These are phyloP conservation scores for Parastagonospora nodorum DNA, from an alignment of 2,329 filamentous ascomycete species.

Conservation along the genomic window DNA sequence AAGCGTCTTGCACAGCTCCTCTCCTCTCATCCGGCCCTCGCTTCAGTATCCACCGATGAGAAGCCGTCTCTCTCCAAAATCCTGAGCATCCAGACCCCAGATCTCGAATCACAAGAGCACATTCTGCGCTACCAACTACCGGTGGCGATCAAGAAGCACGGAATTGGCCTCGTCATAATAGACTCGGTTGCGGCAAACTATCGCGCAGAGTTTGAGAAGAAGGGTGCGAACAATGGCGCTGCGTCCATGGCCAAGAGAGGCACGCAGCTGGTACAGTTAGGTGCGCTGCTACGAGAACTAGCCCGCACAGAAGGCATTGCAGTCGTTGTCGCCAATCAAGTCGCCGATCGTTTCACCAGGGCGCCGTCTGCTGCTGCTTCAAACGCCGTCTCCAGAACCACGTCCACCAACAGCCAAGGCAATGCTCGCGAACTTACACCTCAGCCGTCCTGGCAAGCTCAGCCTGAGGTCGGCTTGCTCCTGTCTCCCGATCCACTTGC, in stretches of 20 bases:
- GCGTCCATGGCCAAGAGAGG: conserved; percentile 73
- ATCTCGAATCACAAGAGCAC: conserved; percentile 94
- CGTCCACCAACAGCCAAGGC: conserved; percentile 36
- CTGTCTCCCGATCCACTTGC: conserved; percentile 63
- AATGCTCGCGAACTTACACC: conserved; percentile 17
- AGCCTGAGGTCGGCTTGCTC: conserved; percentile 29
- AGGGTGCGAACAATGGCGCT: conserved; percentile 44
- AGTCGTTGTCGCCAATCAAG: conserved; percentile 92
- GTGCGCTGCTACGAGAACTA: conserved; percentile 74
- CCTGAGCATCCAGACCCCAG: conserved; percentile 79
- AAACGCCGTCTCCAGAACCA: conserved; percentile 31
- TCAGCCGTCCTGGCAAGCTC: conserved; percentile 14
- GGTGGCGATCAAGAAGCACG: conserved; percentile 75
- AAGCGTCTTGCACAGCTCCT: conserved; percentile 81
- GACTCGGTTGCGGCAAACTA: conserved; percentile 97
- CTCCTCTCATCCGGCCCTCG: conserved; percentile 65
- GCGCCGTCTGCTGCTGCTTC: conserved; percentile 24
- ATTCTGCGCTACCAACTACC: conserved; percentile 93
- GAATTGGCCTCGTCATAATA: conserved; percentile 80
- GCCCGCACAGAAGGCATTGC: conserved; percentile 77
- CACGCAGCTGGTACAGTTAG: conserved; percentile 76
- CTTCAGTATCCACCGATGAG: conserved; percentile 45
- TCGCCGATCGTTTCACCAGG: conserved; percentile 79
- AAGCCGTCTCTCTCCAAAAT: conserved; percentile 75
- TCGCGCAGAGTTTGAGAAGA: conserved; percentile 81